Percentiles rank a stretch among this genome's conserved stretches.
Evolutionary conservation across 805 yeast genomes (phyloP).

Genomic region (Wickerhamomyces canadensis): DNA sequence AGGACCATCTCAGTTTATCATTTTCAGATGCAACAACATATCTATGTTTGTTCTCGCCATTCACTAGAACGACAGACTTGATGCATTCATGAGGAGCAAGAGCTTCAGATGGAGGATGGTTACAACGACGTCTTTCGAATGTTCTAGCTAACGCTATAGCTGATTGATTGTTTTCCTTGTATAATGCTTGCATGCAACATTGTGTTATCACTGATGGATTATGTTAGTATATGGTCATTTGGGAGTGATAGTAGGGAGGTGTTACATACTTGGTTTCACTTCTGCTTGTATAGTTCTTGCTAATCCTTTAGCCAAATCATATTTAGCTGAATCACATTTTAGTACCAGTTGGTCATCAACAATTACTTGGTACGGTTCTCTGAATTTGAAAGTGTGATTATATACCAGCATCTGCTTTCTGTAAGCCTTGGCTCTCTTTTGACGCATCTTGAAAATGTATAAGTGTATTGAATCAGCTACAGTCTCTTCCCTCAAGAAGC

Average conservation of each 20-base stretch:
- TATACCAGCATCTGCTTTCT: conserved; percentile 88
- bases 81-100: conserved; percentile 73
- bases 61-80: conserved; percentile 56
- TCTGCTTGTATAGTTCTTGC: conserved; percentile 79
- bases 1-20: conserved; percentile 55
- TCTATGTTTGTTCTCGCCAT: conserved; percentile 83
- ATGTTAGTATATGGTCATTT: background rate
- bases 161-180: conserved; percentile 60
- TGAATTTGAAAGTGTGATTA: conserved; percentile 80
- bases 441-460: conserved; percentile 59
- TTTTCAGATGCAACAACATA: conserved; percentile 87
- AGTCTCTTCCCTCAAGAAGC: background rate
- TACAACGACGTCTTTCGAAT: conserved; percentile 90
- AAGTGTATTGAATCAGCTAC: background rate
- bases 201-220: conserved; percentile 66
- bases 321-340: conserved; percentile 60
- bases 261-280: conserved; percentile 51
- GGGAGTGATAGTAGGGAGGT: background rate
- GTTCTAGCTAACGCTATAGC: conserved; percentile 79
- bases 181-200: conserved; percentile 86
- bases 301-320: conserved; percentile 77
- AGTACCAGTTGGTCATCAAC: conserved; percentile 77
- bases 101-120: conserved; percentile 64
- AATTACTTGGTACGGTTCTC: conserved; percentile 88
- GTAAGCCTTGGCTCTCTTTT: conserved; percentile 91